Conservation (phyloP, 2,329 filamentous ascomycete species). For the Cyanodermella asteris region DNA sequence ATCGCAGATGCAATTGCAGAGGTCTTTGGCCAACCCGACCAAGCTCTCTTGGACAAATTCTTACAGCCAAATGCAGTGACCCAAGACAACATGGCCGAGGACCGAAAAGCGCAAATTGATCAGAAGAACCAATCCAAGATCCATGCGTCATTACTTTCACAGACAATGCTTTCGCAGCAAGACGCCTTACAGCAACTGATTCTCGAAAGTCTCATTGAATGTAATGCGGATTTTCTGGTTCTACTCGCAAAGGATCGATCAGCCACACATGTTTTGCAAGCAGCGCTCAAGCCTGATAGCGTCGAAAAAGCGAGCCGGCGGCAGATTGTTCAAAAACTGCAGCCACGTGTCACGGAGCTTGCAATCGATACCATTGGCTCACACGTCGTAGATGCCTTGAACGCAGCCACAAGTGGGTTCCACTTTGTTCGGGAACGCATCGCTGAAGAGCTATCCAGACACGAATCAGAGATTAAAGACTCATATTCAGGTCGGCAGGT, state of each 20-base stretch:
- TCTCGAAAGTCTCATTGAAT: slow-evolving; percentile 45
- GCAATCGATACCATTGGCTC: slow-evolving; percentile 40
- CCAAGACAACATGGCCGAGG: slow-evolving; percentile 24
- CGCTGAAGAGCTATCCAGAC: slow-evolving; percentile 37
- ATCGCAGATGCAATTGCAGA: slow-evolving; percentile 36
- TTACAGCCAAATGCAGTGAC: slow-evolving; percentile 30
- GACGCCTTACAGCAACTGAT: slow-evolving; percentile 48
- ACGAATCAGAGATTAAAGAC: slow-evolving; percentile 40
- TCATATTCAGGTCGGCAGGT: slow-evolving; percentile 43
- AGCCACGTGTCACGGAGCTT: slow-evolving; percentile 36
- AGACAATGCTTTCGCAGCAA: slow-evolving; percentile 54
- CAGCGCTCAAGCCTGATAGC: slow-evolving; percentile 33
- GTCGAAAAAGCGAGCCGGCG: slow-evolving; percentile 31
- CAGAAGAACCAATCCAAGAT: slow-evolving; percentile 34
- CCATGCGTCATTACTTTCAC: slow-evolving; percentile 65
- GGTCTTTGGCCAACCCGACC: slow-evolving; percentile 30
- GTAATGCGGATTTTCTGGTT: slow-evolving; percentile 33
- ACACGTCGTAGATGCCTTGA: slow-evolving; percentile 45
- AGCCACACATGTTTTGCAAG: slow-evolving; percentile 41
- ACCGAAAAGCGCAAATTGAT: slow-evolving; percentile 25
- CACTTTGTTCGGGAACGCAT: slow-evolving; percentile 47
- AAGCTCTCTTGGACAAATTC: slow-evolving; percentile 34
- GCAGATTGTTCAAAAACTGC: slow-evolving; percentile 41
- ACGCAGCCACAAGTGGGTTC: slow-evolving; percentile 38
- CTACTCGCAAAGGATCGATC: slow-evolving; percentile 41